Conservation (phyloP, 768 basidiomycete species). For the Hemileccinum rubropunctum region DNA sequence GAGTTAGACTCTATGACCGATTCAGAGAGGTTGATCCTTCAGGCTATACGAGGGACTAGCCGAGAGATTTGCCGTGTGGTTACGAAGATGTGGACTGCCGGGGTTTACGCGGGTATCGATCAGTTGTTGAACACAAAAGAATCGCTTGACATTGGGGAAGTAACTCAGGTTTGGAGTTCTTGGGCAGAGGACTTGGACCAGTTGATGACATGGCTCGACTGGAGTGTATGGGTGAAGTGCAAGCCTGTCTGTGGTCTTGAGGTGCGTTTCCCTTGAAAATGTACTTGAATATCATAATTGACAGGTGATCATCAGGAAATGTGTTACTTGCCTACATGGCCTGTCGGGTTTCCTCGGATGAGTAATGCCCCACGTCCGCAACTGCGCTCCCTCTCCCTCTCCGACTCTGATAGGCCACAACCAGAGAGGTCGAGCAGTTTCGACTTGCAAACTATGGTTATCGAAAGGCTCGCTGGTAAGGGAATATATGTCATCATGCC, state of each 20-base stretch:
- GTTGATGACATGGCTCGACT: conserved; percentile 50
- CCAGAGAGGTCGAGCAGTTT: neutral
- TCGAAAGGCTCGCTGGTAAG: neutral
- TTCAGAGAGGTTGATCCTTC: conserved; percentile 27
- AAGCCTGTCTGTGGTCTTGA: conserved; percentile 42
- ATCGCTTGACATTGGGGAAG: neutral
- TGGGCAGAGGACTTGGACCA: conserved; percentile 36
- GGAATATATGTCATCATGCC: neutral
- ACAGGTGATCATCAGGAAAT: conserved; percentile 6
- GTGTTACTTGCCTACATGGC: conserved; percentile 19
- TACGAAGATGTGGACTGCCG: conserved; percentile 33
- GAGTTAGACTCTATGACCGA: conserved; percentile 16
- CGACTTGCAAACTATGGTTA: neutral
- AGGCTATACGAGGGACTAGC: conserved; percentile 29
- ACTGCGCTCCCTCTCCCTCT: neutral
- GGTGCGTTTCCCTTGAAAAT: conserved; percentile 27
- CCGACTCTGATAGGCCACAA: neutral
- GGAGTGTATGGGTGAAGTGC: conserved; percentile 49
- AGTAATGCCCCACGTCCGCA: neutral
- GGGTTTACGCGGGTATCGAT: conserved; percentile 18
- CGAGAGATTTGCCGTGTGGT: conserved; percentile 45
- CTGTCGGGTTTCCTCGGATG: neutral
- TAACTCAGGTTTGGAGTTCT: conserved; percentile 9
- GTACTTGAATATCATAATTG: neutral
- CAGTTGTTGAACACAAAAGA: neutral